These are phyloP conservation scores for Ophiocordyceps camponoti-saundersi DNA, from an alignment of 2,329 filamentous ascomycete species.

Conservation along the genomic window DNA sequence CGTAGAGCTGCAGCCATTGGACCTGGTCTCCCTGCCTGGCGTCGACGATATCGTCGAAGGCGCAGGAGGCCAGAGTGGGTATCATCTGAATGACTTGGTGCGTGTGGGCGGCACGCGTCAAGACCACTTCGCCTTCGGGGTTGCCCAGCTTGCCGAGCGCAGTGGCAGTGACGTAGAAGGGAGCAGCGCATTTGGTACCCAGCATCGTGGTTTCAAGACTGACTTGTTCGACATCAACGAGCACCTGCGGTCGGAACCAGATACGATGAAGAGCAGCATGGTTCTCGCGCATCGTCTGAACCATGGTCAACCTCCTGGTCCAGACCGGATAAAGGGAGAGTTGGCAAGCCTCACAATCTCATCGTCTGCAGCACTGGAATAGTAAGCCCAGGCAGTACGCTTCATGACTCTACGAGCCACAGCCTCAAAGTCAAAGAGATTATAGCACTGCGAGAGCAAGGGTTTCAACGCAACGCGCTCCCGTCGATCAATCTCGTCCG, in stretches of 20 bases:
- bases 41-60: constrained; percentile 93
- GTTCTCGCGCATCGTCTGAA: constrained; percentile 82
- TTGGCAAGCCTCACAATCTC: constrained; percentile 17
- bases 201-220: constrained; percentile 90
- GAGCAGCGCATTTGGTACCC: constrained; percentile 64
- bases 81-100: constrained; percentile 98
- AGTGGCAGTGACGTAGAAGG: constrained; percentile 93
- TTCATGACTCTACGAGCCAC: constrained; percentile 87
- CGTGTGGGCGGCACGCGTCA: constrained; percentile 68
- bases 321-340: no score
- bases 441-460: constrained; percentile 73
- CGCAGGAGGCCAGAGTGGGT: constrained; percentile 87
- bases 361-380: constrained; percentile 64
- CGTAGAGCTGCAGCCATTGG: constrained; percentile 94
- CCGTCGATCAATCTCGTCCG: constrained; percentile 45
- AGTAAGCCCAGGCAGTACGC: constrained; percentile 94
- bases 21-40: constrained; percentile 62
- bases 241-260: constrained; percentile 80
- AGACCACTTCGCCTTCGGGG: constrained; percentile 80
- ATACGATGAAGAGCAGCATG: constrained; percentile 93
- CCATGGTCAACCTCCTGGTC: background rate
- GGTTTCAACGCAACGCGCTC: constrained; percentile 63
- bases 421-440: constrained; percentile 88
- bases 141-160: constrained; percentile 90
- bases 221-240: constrained; percentile 77